Base-by-base conservation (phyloP, 2,329 filamentous ascomycete species). In the Exophiala phaeomuriformis region DNA sequence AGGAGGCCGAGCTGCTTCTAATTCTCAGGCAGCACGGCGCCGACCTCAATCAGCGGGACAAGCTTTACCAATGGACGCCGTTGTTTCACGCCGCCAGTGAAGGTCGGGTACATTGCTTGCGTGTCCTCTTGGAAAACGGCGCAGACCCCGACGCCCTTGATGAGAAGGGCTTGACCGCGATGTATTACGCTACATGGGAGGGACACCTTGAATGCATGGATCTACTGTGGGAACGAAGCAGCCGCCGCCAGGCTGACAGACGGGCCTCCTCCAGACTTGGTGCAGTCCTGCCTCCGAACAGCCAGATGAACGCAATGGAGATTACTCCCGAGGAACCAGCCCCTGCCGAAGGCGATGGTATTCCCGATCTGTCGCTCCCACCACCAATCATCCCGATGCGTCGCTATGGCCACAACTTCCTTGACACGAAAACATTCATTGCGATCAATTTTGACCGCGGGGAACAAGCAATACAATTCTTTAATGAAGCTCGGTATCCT, bases 121-220 rank as follows among this genome's bases (percentile, higher is more conserved):
- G 89, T 61, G 87, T 84, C 1, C 77, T 98, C 3, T 76, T 98
- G 7, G 82, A 89, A 49, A 82, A 86, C 58, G 85, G 86, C 5
- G 90, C 86, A 2, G 82, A 94, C 64, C 80, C 86, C 1, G 84
- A 84, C 60, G 86, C 90, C 51, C 73, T 88, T 41, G 93, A 98
- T 66, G 93, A 98, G 71, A 98, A 97, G 67, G 85, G 84, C 10
- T 78, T 97, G 3, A 89, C 90, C 1, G 90, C 93, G 30, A 90
- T 97, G 84, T 98, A 98, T 70, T 98, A 98, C 70, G 93, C 93
- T 9, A 91, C 90, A 0, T 98, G 93, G 93, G 93, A 98, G 72
- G 93, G 93, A 0, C 88, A 97, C 67, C 73, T 97, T 51, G 86
- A 91, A 65, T 97, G 93, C 72, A 95, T 98, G 87, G 84, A 85